phyloP scores from a whole-genome alignment of 208 protist genomes.

The Angomonas deanei region DNA sequence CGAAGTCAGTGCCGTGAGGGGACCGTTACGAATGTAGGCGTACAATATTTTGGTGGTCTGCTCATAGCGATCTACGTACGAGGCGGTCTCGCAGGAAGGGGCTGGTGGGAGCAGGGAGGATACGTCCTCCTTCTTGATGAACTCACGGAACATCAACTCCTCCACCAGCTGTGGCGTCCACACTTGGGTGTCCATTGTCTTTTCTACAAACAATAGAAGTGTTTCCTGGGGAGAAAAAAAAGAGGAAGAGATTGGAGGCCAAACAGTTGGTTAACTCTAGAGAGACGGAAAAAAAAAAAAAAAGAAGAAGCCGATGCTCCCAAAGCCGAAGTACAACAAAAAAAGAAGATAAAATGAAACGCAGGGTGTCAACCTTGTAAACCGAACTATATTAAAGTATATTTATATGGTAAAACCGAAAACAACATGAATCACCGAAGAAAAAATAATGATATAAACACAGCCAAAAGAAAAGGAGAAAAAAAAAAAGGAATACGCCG shows the following conservation, averaged over 20 bases:
- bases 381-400: background rate
- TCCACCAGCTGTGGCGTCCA: conserved; percentile 77
- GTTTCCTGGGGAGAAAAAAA: background rate
- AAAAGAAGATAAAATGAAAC: conserved; percentile 8
- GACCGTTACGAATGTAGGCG: conserved; percentile 81
- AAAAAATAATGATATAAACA: conserved; percentile 6
- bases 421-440: conserved; percentile 1
- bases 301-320: background rate
- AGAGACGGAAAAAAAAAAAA: conserved; percentile 5
- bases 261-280: background rate
- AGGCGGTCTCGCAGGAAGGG: conserved; percentile 38
- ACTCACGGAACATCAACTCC: conserved; percentile 86
- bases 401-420: conserved; percentile 4
- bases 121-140: conserved; percentile 85
- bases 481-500: too few relatives aligned
- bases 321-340: background rate
- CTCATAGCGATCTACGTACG: conserved; percentile 68
- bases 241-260: too few relatives aligned
- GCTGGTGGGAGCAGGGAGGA: conserved; percentile 51
- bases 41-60: conserved; percentile 76
- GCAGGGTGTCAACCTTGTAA: too few relatives aligned
- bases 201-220: background rate
- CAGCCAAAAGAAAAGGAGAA: conserved; percentile 1
- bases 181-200: conserved; percentile 22
- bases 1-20: conserved; percentile 53